Evolutionary conservation across 2,329 filamentous ascomycete species (phyloP).

Genomic region (Diaporthe sp.): DNA sequence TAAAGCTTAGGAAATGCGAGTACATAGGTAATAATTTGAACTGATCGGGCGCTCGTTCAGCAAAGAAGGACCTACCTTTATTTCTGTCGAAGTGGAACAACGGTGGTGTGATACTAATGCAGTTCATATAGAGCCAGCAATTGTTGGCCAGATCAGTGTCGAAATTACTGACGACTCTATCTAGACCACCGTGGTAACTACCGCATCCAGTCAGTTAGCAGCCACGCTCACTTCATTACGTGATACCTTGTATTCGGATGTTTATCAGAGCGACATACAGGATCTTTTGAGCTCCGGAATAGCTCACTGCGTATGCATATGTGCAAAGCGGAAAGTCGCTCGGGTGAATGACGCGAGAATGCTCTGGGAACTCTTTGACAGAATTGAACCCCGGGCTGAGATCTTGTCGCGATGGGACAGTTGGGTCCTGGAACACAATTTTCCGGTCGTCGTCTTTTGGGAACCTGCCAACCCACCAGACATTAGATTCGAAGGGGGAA

Average conservation of each 20-base stretch:
- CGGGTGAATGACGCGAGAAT: not conserved
- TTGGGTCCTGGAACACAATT: slow-evolving; percentile 11
- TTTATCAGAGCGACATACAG: not conserved
- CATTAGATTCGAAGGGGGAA: not conserved
- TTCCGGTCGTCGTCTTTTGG: slow-evolving; percentile 8
- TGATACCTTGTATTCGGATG: not conserved
- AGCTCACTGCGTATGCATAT: slow-evolving; percentile 8
- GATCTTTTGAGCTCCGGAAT: slow-evolving; percentile 10
- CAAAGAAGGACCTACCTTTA: not conserved
- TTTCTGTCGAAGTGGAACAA: slow-evolving; percentile 17
- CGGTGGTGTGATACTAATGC: not conserved
- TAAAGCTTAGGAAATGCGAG: not conserved
- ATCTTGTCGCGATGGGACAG: not conserved
- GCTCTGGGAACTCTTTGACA: not conserved
- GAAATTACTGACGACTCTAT: slow-evolving; percentile 15
- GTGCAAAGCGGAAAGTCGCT: slow-evolving; percentile 20
- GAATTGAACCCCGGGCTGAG: slow-evolving; percentile 13
- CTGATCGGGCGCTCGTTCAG: not conserved
- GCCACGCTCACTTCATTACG: too few relatives aligned
- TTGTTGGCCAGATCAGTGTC: slow-evolving; percentile 24
- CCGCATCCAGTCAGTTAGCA: not conserved
- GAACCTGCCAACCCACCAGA: not conserved
- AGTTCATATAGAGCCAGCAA: slow-evolving; percentile 28
- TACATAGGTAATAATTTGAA: too few relatives aligned
- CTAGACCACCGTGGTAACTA: not conserved